phyloP scores from a whole-genome alignment of 2,329 filamentous ascomycete genomes.

The Ramularia collo-cygni region DNA sequence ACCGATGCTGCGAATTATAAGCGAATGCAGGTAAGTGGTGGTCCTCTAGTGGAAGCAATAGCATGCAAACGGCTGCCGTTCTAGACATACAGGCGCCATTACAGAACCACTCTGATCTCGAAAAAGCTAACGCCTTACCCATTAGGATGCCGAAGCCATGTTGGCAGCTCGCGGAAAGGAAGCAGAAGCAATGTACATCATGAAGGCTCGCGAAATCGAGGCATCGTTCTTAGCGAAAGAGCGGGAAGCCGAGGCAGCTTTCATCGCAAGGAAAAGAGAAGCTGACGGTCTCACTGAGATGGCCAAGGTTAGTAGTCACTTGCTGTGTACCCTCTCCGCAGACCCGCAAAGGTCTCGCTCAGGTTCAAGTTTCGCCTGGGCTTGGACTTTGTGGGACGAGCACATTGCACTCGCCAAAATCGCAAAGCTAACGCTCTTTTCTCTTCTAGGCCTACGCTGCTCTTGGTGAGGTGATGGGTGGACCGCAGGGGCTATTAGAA shows the following conservation, averaged over 20 bases:
- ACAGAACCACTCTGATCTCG: too few relatives aligned
- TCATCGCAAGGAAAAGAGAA: conserved; percentile 59
- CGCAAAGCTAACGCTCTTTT: too few relatives aligned
- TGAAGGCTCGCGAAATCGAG: conserved; percentile 37
- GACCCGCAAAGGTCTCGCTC: too few relatives aligned
- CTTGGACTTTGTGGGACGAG: too few relatives aligned
- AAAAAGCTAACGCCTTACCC: too few relatives aligned
- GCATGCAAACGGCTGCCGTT: too few relatives aligned
- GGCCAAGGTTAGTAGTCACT: conserved; percentile 45
- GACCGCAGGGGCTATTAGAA: conserved; percentile 69
- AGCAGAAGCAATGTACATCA: conserved; percentile 31
- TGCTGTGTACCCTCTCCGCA: too few relatives aligned
- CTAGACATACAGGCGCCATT: too few relatives aligned
- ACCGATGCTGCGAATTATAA: conserved; percentile 37
- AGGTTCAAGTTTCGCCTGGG: too few relatives aligned
- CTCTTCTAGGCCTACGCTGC: conserved; percentile 56
- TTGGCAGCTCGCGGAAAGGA: conserved; percentile 18
- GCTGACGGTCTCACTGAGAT: conserved; percentile 71
- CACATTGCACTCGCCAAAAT: too few relatives aligned
- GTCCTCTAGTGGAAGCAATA: too few relatives aligned
- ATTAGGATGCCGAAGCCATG: conserved; percentile 25
- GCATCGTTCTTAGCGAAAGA: conserved; percentile 29
- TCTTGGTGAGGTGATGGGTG: conserved; percentile 66
- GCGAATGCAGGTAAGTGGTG: conserved; percentile 21
- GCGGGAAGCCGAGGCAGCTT: conserved; percentile 53